Percentiles rank a stretch among this genome's conserved stretches.
phyloP scores from a whole-genome alignment of 73 alveolate species.

The Tetrahymena borealis region DNA sequence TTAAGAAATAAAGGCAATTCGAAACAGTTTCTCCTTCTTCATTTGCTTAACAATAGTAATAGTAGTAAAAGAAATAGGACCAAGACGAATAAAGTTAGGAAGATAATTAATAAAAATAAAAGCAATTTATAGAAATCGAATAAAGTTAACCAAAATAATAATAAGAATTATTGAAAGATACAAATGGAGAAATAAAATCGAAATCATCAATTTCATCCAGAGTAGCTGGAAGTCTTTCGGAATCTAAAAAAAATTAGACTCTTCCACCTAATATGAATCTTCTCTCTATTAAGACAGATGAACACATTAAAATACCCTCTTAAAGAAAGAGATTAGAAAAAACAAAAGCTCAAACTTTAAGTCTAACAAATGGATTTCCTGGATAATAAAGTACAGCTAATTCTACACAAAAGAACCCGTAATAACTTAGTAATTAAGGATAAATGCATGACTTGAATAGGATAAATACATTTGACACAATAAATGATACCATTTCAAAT shows the following conservation, averaged over 20 bases:
- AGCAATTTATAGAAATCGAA: too few relatives aligned
- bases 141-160: too few relatives aligned
- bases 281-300: background rate
- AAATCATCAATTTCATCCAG: background rate
- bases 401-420: background rate
- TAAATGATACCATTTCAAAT: background rate
- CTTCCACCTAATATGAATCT: background rate
- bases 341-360: background rate
- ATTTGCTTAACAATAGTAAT: background rate
- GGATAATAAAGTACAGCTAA: background rate
- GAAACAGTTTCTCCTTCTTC: background rate
- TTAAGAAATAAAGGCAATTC: background rate
- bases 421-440: background rate
- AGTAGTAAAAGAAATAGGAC: background rate
- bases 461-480: background rate
- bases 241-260: background rate
- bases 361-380: background rate
- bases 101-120: too few relatives aligned
- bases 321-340: background rate
- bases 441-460: background rate
- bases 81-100: too few relatives aligned
- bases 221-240: background rate
- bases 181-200: background rate
- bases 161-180: too few relatives aligned
- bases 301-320: background rate